These are phyloP conservation scores for Cystofilobasidium macerans DNA, from an alignment of 768 basidiomycete species.

Conservation along the genomic window DNA sequence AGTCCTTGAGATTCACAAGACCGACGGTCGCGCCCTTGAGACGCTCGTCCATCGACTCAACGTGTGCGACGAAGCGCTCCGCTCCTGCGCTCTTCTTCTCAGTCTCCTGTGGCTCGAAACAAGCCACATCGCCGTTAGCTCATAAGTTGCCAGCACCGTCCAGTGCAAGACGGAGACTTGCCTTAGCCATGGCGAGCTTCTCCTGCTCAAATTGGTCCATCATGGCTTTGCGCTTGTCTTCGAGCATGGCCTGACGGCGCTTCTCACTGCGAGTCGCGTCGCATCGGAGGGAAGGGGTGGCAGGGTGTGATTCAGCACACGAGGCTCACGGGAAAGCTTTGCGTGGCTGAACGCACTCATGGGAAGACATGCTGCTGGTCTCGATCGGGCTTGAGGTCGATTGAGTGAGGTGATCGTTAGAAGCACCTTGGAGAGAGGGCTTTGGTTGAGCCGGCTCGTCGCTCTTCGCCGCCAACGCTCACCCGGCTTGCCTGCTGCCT, in stretches of 20 bases:
- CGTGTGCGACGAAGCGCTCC: conserved; percentile 83
- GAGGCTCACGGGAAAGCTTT: not conserved
- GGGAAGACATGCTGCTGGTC: conserved; percentile 12
- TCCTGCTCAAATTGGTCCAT: conserved; percentile 29
- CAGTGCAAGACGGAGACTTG: too few relatives aligned
- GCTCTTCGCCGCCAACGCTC: too few relatives aligned
- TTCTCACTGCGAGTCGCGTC: too few relatives aligned
- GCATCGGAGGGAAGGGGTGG: not conserved
- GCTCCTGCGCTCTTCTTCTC: conserved; percentile 62
- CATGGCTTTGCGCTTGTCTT: conserved; percentile 58
- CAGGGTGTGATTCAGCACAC: not conserved
- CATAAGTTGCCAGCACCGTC: too few relatives aligned
- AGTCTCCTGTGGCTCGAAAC: conserved; percentile 48
- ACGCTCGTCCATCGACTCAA: conserved; percentile 86
- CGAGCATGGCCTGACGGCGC: conserved; percentile 59
- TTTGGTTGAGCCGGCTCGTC: too few relatives aligned
- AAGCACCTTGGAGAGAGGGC: not conserved
- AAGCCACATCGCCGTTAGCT: not conserved
- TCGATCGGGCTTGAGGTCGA: not conserved
- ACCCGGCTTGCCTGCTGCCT: too few relatives aligned
- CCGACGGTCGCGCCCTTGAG: conserved; percentile 86
- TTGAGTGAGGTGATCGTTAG: not conserved
- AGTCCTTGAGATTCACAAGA: conserved; percentile 80
- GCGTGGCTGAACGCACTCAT: conserved; percentile 8
- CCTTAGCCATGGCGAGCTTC: conserved; percentile 25